phyloP scores from a whole-genome alignment of 495 filamentous ascomycete genomes.

The Cercophora samala region DNA sequence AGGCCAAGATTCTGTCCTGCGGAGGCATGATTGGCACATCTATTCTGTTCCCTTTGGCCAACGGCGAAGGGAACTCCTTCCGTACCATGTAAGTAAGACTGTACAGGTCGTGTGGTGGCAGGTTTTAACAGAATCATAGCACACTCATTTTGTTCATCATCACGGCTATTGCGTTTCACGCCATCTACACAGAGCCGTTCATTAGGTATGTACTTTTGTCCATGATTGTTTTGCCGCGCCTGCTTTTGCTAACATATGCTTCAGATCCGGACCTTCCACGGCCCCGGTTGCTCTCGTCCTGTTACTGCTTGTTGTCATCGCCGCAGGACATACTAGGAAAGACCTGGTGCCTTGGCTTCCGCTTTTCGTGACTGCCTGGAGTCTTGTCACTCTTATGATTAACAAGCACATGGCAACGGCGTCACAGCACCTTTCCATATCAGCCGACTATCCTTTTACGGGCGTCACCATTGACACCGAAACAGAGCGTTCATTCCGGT shows the following conservation, averaged over 20 bases:
- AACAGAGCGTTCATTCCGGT: conserved; percentile 15
- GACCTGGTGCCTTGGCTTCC: conserved; percentile 31
- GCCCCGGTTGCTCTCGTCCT: conserved; percentile 21
- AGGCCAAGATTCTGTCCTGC: conserved; percentile 29
- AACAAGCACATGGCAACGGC: conserved; percentile 11
- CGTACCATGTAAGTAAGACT: conserved; percentile 30
- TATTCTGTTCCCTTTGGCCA: conserved; percentile 31
- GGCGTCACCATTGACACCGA: conserved; percentile 18
- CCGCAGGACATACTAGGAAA: conserved; percentile 12
- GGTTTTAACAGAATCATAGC: conserved; percentile 20
- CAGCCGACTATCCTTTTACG: conserved; percentile 12
- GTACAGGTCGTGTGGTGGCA: background rate
- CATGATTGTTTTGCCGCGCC: background rate
- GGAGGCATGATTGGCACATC: conserved; percentile 38
- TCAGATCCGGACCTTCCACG: conserved; percentile 24
- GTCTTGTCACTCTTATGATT: conserved; percentile 21
- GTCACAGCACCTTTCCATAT: background rate
- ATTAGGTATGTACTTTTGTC: conserved; percentile 22
- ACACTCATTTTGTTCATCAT: conserved; percentile 31
- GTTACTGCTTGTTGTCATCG: conserved; percentile 22
- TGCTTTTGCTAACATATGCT: background rate
- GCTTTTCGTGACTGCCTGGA: conserved; percentile 21
- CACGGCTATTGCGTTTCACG: conserved; percentile 22
- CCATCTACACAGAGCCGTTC: conserved; percentile 23
- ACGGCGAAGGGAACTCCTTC: conserved; percentile 26